Percentiles rank a stretch among this genome's conserved stretches.
Conservation (phyloP, 1,139 yeast genomes). For the Sugiyamaella paludigena region DNA sequence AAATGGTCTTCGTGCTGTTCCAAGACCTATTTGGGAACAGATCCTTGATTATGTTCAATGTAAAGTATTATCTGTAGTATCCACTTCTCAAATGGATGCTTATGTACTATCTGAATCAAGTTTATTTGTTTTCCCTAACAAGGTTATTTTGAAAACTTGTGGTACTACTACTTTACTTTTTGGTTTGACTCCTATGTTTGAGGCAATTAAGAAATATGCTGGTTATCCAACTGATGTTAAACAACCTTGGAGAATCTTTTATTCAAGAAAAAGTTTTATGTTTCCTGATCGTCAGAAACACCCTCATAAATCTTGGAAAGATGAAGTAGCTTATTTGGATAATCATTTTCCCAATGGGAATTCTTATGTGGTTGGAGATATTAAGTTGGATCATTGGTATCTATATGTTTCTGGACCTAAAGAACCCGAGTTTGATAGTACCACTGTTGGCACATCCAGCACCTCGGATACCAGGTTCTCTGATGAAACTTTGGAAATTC, state of each 20-base stretch:
- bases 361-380: slow-evolving; percentile 79
- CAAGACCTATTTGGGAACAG: slow-evolving; percentile 64
- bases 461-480: slow-evolving; percentile 21
- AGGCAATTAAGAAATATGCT: slow-evolving; percentile 51
- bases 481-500: slow-evolving; percentile 83
- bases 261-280: slow-evolving; percentile 89
- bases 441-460: slow-evolving; percentile 1
- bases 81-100: slow-evolving; percentile 68
- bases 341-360: slow-evolving; percentile 51
- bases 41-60: slow-evolving; percentile 82
- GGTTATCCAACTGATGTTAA: slow-evolving; percentile 31
- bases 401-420: slow-evolving; percentile 61
- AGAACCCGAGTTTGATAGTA: slow-evolving; percentile 14
- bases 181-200: slow-evolving; percentile 66
- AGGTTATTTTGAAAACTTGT: slow-evolving; percentile 85
- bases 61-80: slow-evolving; percentile 78
- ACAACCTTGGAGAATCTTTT: slow-evolving; percentile 67
- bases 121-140: slow-evolving; percentile 83
- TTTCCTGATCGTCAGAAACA: slow-evolving; percentile 82
- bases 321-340: slow-evolving; percentile 70
- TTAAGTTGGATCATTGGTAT: slow-evolving; percentile 87
- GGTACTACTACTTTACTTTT: slow-evolving; percentile 91
- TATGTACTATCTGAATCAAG: slow-evolving; percentile 88
- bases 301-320: slow-evolving; percentile 82
- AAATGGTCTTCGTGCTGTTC: slow-evolving; percentile 57